Base-by-base conservation (phyloP, 495 filamentous ascomycete species). In the Penicillium longicatenatum region DNA sequence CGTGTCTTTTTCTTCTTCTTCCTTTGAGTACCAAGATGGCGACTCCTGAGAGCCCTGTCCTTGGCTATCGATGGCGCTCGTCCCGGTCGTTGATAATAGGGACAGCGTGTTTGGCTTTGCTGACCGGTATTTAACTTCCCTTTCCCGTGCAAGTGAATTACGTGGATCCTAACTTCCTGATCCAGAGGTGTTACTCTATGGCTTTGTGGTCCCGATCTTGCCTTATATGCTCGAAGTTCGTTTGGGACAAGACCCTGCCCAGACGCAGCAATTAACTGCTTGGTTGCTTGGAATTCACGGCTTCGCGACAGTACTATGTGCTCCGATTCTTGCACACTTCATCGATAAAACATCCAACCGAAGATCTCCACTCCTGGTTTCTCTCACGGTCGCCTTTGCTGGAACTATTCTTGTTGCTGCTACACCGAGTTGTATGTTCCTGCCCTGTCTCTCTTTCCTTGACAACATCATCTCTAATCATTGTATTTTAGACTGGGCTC, bases 181-280 rank as follows among this genome's bases (percentile, higher is more conserved):
- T n/a, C 6, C 17, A 48, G 45, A 48, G 45, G 45, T 55, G 2
- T 61, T 70, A 11, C 67, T 70, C 22, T 70, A 63, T 44, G 55
- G 64, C 21, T 70, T 63, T 46, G 21, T 67, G n/a, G 64, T 67
- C n/a, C 67, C 67, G 9, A 67, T 70, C 16, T 51, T 70, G 4
- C 59, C 49, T 14, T 59, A 63, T 29, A 67, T 70, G 56, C 59
- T 70, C 5, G 61, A 65, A 43, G 48, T 41, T n/a, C 67, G 67
- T 21, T 37, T 70, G 37, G 41, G 57, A 21, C 17, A 59, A 19
- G 45, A 53, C 20, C 44, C 59, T 16, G 31, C 51, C n/a, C 43
- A 58, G 31, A 63, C 59, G 0, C 64, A 65, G 14, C 41, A 30
- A 19, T 20, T 59, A 11, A 70, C 64, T 0, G 54, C 62, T 4